Conservation (phyloP, 345 rosid genomes). For the Psidium friedrichsthalianum region DNA sequence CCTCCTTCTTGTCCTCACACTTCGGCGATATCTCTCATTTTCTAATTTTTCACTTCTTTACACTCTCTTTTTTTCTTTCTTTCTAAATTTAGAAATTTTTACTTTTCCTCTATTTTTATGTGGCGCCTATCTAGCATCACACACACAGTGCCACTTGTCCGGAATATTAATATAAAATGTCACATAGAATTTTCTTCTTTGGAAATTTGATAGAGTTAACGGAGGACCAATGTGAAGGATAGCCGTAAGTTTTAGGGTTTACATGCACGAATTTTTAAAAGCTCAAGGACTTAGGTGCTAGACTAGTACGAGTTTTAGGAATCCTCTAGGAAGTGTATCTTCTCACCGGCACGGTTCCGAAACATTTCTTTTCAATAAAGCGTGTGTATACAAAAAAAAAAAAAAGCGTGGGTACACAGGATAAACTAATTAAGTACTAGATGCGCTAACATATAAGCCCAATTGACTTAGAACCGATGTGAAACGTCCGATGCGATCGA, state of each 20-base stretch:
- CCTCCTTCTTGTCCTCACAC: too few species aligned
- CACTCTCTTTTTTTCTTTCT: too few species aligned
- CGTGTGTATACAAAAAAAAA: not conserved
- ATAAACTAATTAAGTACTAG: too few species aligned
- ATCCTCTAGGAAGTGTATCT: not conserved
- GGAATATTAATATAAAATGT: too few species aligned
- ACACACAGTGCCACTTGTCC: too few species aligned
- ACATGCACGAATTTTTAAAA: not conserved
- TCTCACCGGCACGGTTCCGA: accelerated
- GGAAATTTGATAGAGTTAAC: not conserved
- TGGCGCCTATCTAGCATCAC: too few species aligned
- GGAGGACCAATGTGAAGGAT: not conserved
- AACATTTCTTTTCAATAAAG: not conserved
- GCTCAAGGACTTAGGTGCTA: not conserved
- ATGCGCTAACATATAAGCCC: not conserved
- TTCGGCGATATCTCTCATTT: too few species aligned
- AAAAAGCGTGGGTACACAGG: too few species aligned
- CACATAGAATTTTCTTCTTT: not conserved
- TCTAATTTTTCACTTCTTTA: too few species aligned
- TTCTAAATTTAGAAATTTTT: too few species aligned
- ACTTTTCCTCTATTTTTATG: too few species aligned
- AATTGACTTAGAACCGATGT: not conserved
- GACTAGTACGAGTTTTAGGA: not conserved
- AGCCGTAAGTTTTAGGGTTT: not conserved
- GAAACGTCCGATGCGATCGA: not conserved